Base-by-base conservation (phyloP, 1,284 basidiomycete species). In the Gomphus bonarii region DNA sequence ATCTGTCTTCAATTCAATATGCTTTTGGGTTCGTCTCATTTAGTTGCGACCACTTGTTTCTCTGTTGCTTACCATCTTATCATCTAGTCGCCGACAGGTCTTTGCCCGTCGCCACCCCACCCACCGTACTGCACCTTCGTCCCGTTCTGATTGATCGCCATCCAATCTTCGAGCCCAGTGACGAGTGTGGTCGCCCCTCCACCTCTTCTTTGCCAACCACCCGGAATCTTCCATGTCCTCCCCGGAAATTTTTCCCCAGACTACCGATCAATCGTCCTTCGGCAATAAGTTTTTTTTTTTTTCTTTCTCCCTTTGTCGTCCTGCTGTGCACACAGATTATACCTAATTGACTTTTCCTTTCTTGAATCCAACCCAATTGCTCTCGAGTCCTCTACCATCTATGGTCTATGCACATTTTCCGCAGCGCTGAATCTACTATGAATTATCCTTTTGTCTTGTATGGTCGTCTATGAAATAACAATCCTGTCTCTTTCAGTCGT, bases 91-190 rank as follows among this genome's bases (percentile, higher is more conserved):
- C 40, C 28, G 20, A 31, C 36, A 22, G 52, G 40, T 42, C 25
- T 54, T 28, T 51, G 47, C 9, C 47, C 30, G 47, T 48, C 47
- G 47, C 50, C 50, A 51, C n/a, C 50, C 50, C 16, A 36, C 50
- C 20, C 25, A 14, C 49, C 48, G 55, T 57, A 28, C 48, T 33
- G n/a, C 36, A 57, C 55, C 38, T 57, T 57, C 55, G 55, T 57
- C 55, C 55, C 55, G 55, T 42, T 51, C 43, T 28, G 48, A 43
- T 57, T 51, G 55, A 42, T 51, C 5, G 20, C 55, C 55, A 38
- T 28, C 55, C 55, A 38, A 50, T 57, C 48, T 28, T 44, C 25
- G 43, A 42, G 38, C 55, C 55, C 55, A 57, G 55, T 57, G 55
- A 43, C 55, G 55, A 57, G 55, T 57, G 55, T 57, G 36, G 48